Percentiles rank a stretch among this genome's conserved stretches.
Evolutionary conservation across 1,284 basidiomycete species (phyloP).

Genomic region (Ceratobasidium sp.): DNA sequence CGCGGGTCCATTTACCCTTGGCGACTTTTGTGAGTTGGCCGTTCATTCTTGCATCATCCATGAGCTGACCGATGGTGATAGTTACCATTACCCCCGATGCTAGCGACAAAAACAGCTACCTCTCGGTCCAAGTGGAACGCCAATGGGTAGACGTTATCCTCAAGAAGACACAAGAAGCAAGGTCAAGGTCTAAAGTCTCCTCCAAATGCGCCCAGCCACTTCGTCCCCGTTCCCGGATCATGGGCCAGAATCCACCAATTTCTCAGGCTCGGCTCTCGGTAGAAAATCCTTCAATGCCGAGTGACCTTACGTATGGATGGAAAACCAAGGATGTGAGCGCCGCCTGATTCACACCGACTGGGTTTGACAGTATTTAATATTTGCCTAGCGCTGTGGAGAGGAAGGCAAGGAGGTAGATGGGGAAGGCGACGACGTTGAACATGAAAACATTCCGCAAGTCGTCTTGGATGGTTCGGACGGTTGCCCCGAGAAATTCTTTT

Average conservation of each 20-base stretch:
- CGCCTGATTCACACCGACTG: neutral
- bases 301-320: neutral
- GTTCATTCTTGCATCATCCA: neutral
- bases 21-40: slow-evolving; percentile 13
- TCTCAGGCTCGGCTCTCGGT: no score
- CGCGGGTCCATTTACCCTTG: slow-evolving; percentile 5
- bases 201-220: no score
- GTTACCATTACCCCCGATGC: neutral
- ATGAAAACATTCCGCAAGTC: neutral
- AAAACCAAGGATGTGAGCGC: neutral
- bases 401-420: neutral
- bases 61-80: neutral
- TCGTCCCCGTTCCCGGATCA: no score
- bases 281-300: no score
- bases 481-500: neutral
- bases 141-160: neutral
- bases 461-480: neutral
- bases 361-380: no score
- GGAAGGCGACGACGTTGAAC: neutral
- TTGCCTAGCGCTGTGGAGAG: neutral
- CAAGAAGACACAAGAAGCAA: no score
- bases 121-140: neutral
- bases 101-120: neutral
- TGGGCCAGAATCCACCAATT: no score
- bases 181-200: no score